These are phyloP conservation scores for Penicillium thymicola DNA, from an alignment of 2,329 filamentous ascomycete genomes.

Conservation along the genomic window DNA sequence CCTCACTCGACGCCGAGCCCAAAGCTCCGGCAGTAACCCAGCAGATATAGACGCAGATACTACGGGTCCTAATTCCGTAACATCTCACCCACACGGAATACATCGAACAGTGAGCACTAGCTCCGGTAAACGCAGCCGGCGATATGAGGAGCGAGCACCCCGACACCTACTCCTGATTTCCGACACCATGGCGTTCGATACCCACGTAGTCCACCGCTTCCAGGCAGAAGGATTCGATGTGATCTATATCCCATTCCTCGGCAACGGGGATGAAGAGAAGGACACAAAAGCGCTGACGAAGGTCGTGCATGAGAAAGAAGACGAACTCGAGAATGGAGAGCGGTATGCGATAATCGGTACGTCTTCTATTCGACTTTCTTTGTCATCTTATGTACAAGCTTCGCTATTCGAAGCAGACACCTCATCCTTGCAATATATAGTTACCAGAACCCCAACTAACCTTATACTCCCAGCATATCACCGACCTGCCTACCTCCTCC, in stretches of 20 bases:
- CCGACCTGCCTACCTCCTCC: slow-evolving; percentile 54
- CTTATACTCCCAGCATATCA: slow-evolving; percentile 50
- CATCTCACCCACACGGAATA: slow-evolving; percentile 1
- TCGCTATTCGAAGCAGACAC: neutral
- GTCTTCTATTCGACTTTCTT: slow-evolving; percentile 2
- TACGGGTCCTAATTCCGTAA: neutral
- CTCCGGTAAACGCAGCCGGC: slow-evolving; percentile 16
- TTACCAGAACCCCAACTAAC: neutral
- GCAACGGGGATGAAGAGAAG: slow-evolving; percentile 39
- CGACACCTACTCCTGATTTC: slow-evolving; percentile 33
- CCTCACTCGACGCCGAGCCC: slow-evolving; percentile 14
- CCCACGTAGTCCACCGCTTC: slow-evolving; percentile 51
- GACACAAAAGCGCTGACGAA: slow-evolving; percentile 48
- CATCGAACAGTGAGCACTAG: slow-evolving; percentile 14
- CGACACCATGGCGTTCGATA: slow-evolving; percentile 47
- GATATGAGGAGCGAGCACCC: slow-evolving; percentile 13
- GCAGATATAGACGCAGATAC: neutral
- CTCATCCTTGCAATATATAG: neutral
- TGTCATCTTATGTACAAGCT: neutral
- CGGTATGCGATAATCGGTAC: slow-evolving; percentile 60
- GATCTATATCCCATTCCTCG: slow-evolving; percentile 50
- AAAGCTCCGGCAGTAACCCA: slow-evolving; percentile 8
- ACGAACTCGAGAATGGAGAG: slow-evolving; percentile 54
- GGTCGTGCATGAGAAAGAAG: slow-evolving; percentile 49
- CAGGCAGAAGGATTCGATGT: slow-evolving; percentile 57